phyloP scores from a whole-genome alignment of 306 rosid genomes.

The Lathyrus oleraceus region DNA sequence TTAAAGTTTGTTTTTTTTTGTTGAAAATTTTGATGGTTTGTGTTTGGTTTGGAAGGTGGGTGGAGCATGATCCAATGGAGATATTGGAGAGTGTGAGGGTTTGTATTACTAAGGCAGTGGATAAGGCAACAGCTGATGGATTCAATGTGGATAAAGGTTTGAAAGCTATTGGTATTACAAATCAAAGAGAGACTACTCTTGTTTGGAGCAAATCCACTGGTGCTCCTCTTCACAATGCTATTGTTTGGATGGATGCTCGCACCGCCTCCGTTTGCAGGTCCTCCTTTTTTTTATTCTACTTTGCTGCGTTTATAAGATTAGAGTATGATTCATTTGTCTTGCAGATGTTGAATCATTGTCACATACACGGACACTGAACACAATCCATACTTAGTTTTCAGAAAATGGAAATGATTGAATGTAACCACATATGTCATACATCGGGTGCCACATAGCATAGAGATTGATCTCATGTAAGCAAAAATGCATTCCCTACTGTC shows the following conservation, averaged over 20 bases:
- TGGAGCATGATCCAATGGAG: conserved; percentile 89
- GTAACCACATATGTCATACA: too few species aligned
- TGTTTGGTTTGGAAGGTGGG: conserved; percentile 59
- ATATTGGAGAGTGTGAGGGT: conserved; percentile 76
- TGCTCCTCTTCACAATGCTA: conserved; percentile 70
- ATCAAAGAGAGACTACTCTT: conserved; percentile 91
- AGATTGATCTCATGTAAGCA: too few species aligned
- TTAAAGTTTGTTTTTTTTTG: too few species aligned
- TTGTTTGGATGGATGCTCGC: conserved; percentile 97
- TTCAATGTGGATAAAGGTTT: conserved; percentile 70
- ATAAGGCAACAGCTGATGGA: conserved; percentile 83
- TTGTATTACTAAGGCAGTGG: conserved; percentile 70
- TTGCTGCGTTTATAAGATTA: background rate
- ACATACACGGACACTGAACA: background rate
- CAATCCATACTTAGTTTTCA: background rate
- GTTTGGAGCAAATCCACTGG: conserved; percentile 97
- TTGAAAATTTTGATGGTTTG: background rate
- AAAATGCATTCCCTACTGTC: background rate
- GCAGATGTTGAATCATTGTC: background rate
- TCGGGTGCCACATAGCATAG: background rate
- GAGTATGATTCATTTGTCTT: background rate
- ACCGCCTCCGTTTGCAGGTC: conserved; percentile 84
- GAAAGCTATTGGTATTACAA: conserved; percentile 84
- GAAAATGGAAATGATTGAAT: background rate
- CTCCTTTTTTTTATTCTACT: background rate